These are phyloP conservation scores for Aspergillus sp. DNA, from an alignment of 2,329 filamentous ascomycete species.

Conservation along the genomic window DNA sequence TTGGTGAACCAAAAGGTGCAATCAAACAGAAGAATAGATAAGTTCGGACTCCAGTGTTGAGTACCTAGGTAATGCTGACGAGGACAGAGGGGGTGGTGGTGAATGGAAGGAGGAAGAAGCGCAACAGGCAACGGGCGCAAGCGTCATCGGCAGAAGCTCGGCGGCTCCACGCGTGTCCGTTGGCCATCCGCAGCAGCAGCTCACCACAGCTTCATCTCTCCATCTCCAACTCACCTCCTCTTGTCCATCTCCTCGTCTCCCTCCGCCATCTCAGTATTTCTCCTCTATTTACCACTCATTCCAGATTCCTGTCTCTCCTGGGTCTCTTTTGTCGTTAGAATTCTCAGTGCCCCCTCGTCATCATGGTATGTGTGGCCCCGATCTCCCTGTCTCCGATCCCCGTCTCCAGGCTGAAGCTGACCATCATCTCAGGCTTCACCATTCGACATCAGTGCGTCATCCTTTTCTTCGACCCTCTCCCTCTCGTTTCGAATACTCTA, in stretches of 20 bases:
- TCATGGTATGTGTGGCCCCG: slow-evolving; percentile 28
- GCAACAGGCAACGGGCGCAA: slow-evolving; percentile 24
- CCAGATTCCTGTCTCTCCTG: not conserved
- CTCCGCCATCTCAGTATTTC: slow-evolving; percentile 10
- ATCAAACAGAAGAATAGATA: too few species aligned
- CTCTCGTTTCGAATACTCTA: slow-evolving; percentile 1
- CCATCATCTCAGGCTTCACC: slow-evolving; percentile 67
- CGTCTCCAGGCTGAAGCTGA: slow-evolving; percentile 29
- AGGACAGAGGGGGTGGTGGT: slow-evolving; percentile 2
- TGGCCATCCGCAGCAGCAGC: slow-evolving; percentile 5
- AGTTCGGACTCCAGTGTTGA: too few species aligned
- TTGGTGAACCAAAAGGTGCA: too few species aligned
- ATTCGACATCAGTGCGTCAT: slow-evolving; percentile 84
- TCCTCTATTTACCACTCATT: slow-evolving; percentile 2
- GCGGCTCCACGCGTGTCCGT: slow-evolving; percentile 20
- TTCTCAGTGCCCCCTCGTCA: slow-evolving; percentile 13
- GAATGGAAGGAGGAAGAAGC: slow-evolving; percentile 14
- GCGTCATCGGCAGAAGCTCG: slow-evolving; percentile 26
- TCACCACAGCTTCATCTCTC: slow-evolving; percentile 24
- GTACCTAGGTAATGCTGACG: not conserved
- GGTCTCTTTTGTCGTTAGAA: slow-evolving; percentile 12
- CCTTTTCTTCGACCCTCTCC: slow-evolving; percentile 9
- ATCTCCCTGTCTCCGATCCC: slow-evolving; percentile 5
- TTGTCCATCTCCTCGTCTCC: slow-evolving; percentile 9
- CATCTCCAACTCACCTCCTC: slow-evolving; percentile 7